Conservation (phyloP, 1,284 basidiomycete genomes). For the Ustilago cynodontis region DNA sequence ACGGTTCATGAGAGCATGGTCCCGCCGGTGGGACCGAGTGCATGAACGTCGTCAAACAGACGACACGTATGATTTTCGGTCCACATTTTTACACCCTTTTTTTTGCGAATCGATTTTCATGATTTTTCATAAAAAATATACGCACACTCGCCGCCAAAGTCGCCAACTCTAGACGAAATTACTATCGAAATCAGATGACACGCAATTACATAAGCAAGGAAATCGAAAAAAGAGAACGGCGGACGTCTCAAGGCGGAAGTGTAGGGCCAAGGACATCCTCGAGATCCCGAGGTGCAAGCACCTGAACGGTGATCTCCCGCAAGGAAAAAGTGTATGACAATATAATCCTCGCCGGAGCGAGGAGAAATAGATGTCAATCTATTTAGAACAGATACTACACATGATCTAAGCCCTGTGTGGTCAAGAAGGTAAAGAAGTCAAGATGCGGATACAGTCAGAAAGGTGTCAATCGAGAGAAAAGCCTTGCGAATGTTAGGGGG, state of each 20-base stretch:
- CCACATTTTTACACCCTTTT: constrained; percentile 4
- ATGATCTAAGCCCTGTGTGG: constrained; percentile 61
- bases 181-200: constrained; percentile 8
- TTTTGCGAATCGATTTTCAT: not conserved
- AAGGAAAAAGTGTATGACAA: constrained; percentile 57
- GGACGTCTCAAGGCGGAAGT: constrained; percentile 58
- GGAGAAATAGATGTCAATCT: constrained; percentile 61
- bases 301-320: constrained; percentile 45
- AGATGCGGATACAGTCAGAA: constrained; percentile 25
- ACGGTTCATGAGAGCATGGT: not conserved
- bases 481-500: constrained; percentile 9
- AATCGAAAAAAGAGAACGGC: constrained; percentile 44
- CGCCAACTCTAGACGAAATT: not conserved
- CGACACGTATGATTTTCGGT: constrained; percentile 4
- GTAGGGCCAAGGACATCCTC: constrained; percentile 61
- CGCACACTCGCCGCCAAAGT: too few species aligned
- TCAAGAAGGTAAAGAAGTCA: not conserved
- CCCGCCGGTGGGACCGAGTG: not conserved
- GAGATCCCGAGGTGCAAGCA: constrained; percentile 53
- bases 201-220: constrained; percentile 35
- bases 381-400: constrained; percentile 66
- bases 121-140: not conserved
- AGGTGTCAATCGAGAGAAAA: not conserved
- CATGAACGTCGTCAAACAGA: not conserved
- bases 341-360: constrained; percentile 51